Evolutionary conservation across 192 early-diverging fungal species (phyloP).

Genomic region (Obelidium mucronatum): DNA sequence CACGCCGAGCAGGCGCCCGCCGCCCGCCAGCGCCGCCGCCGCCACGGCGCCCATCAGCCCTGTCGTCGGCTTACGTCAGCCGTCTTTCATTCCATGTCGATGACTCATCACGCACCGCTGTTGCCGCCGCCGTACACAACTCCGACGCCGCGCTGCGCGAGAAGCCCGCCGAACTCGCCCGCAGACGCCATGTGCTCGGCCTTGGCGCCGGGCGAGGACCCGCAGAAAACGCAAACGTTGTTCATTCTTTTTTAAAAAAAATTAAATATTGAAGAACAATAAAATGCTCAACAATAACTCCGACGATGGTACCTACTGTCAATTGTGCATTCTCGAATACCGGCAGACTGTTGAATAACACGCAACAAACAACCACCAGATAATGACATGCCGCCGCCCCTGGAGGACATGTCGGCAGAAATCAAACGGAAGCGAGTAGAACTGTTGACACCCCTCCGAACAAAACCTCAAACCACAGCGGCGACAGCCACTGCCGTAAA

Average conservation of each 20-base stretch:
- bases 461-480: not conserved
- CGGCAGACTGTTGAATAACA: no score
- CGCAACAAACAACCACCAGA: no score
- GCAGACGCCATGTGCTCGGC: slow-evolving; percentile 37
- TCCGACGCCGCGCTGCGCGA: slow-evolving; percentile 16
- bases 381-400: slow-evolving; percentile 26
- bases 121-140: slow-evolving; percentile 55
- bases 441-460: not conserved
- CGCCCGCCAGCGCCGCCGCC: slow-evolving; percentile 59
- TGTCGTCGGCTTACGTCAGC: not conserved
- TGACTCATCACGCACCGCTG: slow-evolving; percentile 47
- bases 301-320: no score
- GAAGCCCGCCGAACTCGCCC: slow-evolving; percentile 20
- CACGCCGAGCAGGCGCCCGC: slow-evolving; percentile 76
- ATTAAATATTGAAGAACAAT: no score
- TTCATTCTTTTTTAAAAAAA: no score
- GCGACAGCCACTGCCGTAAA: not conserved
- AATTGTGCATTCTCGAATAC: no score
- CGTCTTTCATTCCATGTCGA: not conserved
- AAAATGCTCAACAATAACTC: no score
- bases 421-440: not conserved
- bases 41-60: slow-evolving; percentile 85
- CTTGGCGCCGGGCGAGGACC: slow-evolving; percentile 37
- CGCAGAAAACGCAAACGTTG: slow-evolving; percentile 60
- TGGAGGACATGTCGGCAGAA: slow-evolving; percentile 43